phyloP scores from a whole-genome alignment of 208 protist species.

The Leptomonas pyrrhocoris region DNA sequence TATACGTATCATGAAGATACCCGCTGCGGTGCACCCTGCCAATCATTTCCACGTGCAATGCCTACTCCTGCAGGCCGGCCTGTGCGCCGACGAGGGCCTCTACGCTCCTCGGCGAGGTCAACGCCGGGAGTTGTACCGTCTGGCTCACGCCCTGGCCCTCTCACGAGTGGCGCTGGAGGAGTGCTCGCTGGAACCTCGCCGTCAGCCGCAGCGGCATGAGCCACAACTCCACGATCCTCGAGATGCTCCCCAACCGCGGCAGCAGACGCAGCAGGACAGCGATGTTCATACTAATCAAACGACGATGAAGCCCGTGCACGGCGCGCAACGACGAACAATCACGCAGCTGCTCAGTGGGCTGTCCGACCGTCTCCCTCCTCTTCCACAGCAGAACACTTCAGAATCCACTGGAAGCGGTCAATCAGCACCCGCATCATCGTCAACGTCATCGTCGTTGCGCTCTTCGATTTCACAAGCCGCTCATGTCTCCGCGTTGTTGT shows the following conservation, averaged over 20 bases:
- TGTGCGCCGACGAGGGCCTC: conserved; percentile 26
- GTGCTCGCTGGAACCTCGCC: neutral
- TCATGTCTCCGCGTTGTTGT: too few relatives aligned
- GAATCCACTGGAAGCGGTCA: neutral
- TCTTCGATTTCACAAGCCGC: too few relatives aligned
- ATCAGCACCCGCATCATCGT: too few relatives aligned
- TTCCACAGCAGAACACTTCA: neutral
- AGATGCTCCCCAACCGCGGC: neutral
- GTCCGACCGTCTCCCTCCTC: neutral
- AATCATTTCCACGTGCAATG: conserved; percentile 76
- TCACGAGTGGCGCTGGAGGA: conserved; percentile 6
- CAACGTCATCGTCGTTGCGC: too few relatives aligned
- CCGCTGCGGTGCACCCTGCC: conserved; percentile 46
- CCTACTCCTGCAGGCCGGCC: conserved; percentile 50
- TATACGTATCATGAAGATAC: conserved; percentile 32
- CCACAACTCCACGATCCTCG: neutral
- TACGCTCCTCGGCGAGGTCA: neutral
- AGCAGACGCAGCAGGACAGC: neutral
- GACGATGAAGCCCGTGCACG: neutral
- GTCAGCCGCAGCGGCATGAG: neutral
- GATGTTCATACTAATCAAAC: too few relatives aligned
- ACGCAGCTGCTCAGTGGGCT: neutral
- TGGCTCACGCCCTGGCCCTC: conserved; percentile 2
- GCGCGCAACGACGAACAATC: neutral
- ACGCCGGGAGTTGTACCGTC: conserved; percentile 13